Conservation (phyloP, 352 stramenopile genomes). For the Pythium folliculosum region DNA sequence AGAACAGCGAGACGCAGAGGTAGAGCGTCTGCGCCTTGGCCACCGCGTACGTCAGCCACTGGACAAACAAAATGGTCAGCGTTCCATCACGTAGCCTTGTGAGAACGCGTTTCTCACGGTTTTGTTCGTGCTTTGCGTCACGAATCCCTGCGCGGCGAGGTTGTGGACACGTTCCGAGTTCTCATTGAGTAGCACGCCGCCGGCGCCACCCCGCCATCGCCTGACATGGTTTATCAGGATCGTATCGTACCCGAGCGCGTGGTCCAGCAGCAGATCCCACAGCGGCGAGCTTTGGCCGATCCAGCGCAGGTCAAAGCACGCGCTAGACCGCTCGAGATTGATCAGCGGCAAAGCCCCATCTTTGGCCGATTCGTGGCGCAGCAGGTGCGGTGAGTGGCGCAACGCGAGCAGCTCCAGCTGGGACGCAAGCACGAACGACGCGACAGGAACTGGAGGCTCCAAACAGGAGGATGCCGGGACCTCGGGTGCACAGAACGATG, state of each 20-base stretch:
- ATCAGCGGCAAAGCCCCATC: slow-evolving; percentile 30
- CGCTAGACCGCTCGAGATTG: slow-evolving; percentile 36
- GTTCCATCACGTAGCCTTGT: no score
- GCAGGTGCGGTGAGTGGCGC: slow-evolving; percentile 33
- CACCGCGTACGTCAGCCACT: slow-evolving; percentile 44
- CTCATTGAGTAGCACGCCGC: slow-evolving; percentile 75
- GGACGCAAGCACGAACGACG: slow-evolving; percentile 67
- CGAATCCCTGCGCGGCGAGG: slow-evolving; percentile 41
- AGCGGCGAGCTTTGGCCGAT: slow-evolving; percentile 35
- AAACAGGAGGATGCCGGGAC: not conserved
- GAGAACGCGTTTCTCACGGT: not conserved
- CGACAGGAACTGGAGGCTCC: not conserved
- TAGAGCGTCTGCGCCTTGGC: slow-evolving; percentile 91
- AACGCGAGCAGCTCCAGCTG: slow-evolving; percentile 75
- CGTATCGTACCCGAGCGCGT: slow-evolving; percentile 86
- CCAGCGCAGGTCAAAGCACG: slow-evolving; percentile 57
- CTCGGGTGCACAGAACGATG: not conserved
- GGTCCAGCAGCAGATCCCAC: slow-evolving; percentile 48
- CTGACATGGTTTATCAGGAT: slow-evolving; percentile 93
- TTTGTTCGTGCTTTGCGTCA: slow-evolving; percentile 37
- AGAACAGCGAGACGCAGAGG: slow-evolving; percentile 93
- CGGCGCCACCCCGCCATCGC: slow-evolving; percentile 41
- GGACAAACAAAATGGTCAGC: no score
- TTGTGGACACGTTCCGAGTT: slow-evolving; percentile 59
- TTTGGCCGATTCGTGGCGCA: slow-evolving; percentile 2